Evolutionary conservation across 2,329 filamentous ascomycete species (phyloP), one percentile per base, ranked within the genome.

Genomic region (Teratosphaeria nubilosa): DNA sequence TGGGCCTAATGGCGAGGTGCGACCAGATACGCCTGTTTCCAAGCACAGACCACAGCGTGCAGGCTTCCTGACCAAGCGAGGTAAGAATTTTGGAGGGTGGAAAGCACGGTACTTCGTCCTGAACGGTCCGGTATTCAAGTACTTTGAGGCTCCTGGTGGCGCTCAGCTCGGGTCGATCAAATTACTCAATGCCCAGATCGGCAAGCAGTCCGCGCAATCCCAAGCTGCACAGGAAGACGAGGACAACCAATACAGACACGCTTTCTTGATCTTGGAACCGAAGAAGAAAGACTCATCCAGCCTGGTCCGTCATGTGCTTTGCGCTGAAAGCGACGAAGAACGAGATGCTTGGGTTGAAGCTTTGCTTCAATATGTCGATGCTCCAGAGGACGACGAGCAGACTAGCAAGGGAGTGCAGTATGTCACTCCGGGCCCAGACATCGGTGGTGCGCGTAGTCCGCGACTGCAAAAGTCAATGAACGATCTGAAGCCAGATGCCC

Each of bases 41-140:
- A 83, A 86, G 65, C 84, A 85, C 3, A 83, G 85, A 54, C 84
- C 87, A 9, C 80, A 86, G 59, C 90, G 90, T 69, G 91, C 86
- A 69, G 94, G 94, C 9, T 99, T 97, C 72, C 77, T 99, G 54
- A 97, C 94, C 1, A 99, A 99, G 77, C 84, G 89, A 65, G 94
- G 94, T 54, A 99, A 99, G 79, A 97, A 97, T 69, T 99, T 99
- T 75, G 94, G 94, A 55, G 94, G 94, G 54, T 99, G 94, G 94
- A 99, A 99, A 74, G 91, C 91, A 11, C 77, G 86, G 58, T 88
- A 84, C 67, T 88, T 88, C 67, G 79, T 86, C 14, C 76, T 89
- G 3, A 83, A 88, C 65, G 85, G 85, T 10, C 82, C 86, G 5
- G 80, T 86, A 58, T 76, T 99, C 66, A 91, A 88, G 67, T 99